Conservation (phyloP, 164 flowering plant species). For the Protea cynaroides region DNA sequence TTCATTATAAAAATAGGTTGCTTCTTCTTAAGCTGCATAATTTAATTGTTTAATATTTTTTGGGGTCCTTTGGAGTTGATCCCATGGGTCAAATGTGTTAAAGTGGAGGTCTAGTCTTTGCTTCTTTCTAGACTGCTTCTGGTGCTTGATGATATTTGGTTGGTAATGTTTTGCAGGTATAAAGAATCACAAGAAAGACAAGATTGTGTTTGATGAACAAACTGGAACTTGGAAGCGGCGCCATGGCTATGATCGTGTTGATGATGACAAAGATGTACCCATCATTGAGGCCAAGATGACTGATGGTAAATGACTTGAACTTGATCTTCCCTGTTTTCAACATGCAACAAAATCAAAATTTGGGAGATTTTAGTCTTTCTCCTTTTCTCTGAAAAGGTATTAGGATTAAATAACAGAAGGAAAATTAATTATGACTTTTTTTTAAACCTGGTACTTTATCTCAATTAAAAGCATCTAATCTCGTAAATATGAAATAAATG, state of each 20-base stretch:
- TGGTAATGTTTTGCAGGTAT: conserved; percentile 47
- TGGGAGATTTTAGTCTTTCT: not conserved
- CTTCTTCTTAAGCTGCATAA: not conserved
- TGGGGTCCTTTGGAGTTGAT: not conserved
- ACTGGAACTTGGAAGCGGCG: conserved; percentile 83
- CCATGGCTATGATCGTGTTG: conserved; percentile 88
- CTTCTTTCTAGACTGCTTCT: not conserved
- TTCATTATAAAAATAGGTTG: not conserved
- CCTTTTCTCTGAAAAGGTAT: not conserved
- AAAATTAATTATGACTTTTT: no score
- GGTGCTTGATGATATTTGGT: not conserved
- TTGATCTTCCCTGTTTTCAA: not conserved
- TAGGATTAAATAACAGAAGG: not conserved
- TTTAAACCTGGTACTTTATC: not conserved
- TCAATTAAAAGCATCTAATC: not conserved
- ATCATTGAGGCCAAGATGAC: conserved; percentile 36
- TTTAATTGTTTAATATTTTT: not conserved
- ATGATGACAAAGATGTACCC: conserved; percentile 47
- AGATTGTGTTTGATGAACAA: conserved; percentile 37
- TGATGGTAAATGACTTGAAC: conserved; percentile 26
- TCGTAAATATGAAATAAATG: not conserved
- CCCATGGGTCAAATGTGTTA: not conserved
- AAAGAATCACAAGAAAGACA: conserved; percentile 70
- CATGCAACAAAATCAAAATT: not conserved
- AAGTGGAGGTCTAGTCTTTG: not conserved